These are phyloP conservation scores for Symbiodinium natans DNA, from an alignment of 73 alveolate species.

Conservation along the genomic window DNA sequence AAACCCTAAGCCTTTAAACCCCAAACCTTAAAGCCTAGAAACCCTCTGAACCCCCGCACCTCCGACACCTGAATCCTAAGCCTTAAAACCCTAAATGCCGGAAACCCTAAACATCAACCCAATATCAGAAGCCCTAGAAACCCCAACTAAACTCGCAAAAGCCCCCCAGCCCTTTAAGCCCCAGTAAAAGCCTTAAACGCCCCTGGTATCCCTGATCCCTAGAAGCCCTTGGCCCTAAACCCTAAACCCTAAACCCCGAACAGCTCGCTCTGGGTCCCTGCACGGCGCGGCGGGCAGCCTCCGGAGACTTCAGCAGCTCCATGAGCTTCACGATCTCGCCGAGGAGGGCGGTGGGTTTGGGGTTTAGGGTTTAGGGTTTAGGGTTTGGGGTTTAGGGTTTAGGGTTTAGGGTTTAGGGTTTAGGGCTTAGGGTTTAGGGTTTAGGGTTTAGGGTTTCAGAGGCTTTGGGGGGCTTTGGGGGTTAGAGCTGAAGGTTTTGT, in stretches of 20 bases:
- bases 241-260: not conserved
- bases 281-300: not conserved
- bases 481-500: too few species aligned
- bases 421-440: not conserved
- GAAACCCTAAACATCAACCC: not conserved
- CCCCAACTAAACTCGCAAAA: not conserved
- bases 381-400: too few species aligned
- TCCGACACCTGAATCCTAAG: too few species aligned
- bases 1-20: not conserved
- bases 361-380: too few species aligned
- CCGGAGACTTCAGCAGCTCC: not conserved
- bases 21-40: not conserved
- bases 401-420: not conserved
- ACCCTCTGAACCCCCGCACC: too few species aligned
- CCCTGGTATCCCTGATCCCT: not conserved
- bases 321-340: not conserved
- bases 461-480: too few species aligned
- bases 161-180: not conserved
- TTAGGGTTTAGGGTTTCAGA: not conserved
- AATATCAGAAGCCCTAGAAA: not conserved
- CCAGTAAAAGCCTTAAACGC: not conserved
- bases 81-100: not conserved
- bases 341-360: not conserved
- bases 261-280: not conserved
- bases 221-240: not conserved